Base-by-base conservation (phyloP, 305 asterid species). In the Solanum hybrid region DNA sequence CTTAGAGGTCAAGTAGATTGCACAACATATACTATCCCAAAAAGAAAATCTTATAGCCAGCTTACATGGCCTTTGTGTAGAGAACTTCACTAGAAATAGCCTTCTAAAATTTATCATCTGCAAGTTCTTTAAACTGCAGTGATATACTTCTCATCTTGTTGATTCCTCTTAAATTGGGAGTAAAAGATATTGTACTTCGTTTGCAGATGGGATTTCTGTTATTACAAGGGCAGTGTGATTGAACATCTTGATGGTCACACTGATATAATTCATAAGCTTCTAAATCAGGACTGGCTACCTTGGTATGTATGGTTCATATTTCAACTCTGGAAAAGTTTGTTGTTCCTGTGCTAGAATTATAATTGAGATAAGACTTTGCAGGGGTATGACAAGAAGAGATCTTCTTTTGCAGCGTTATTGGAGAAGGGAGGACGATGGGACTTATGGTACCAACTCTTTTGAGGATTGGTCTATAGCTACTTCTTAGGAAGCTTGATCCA, bases 401-500 rank as follows among this genome's bases (percentile, higher is more conserved):
- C 97, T 97, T 92, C 93, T 97, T 83, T 92, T 97, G 91, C 94
- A 95, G 89, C 97, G 99, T 89, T 97, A 97, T 90, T 97, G 99
- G 99, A 95, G 99, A 94, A 95, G 99, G 93, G 99, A 97, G 93
- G 99, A 97, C 81, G 99, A 96, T 89, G 99, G 99, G 74, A 96
- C 99, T 73, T 97, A 97, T 46, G 99, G 99, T 97, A 93, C 89
- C 91, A 84, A 88, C 51, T 86, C 77, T 88, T 57, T 73, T 88
- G 85, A 4, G 79, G 86, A 46, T 74, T 76, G 34, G 74, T 77
- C 61, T 82, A 16, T 73, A 40, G 46, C 28, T 11, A 13, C 74
- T 29, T 87, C 51, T 89, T 33, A 75, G 79, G 69, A 18, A 57
- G 71, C 24, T 51, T 28, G 34, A 75, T 57, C 84, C 26, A 79